phyloP scores from a whole-genome alignment of 768 basidiomycete species.

The Rhizopogon vesiculosus region DNA sequence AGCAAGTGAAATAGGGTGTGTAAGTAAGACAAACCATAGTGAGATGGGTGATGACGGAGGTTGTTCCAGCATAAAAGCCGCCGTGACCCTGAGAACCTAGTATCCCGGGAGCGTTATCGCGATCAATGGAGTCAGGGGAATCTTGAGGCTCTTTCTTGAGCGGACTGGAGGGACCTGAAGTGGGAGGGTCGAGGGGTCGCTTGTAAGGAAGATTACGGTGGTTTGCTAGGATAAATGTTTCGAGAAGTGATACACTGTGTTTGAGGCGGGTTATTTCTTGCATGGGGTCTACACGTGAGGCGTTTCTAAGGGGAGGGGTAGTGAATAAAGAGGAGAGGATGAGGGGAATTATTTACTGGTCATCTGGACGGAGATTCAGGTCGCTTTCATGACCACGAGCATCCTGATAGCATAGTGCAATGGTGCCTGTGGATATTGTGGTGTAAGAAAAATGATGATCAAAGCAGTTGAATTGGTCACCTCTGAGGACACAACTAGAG shows the following conservation, averaged over 20 bases:
- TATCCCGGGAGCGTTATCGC: constrained; percentile 54
- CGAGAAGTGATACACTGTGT: constrained; percentile 35
- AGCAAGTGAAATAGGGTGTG: constrained; percentile 11
- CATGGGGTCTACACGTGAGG: constrained; percentile 32
- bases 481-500: constrained; percentile 81
- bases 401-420: constrained; percentile 77
- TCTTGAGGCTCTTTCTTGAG: constrained; percentile 55
- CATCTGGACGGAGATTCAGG: constrained; percentile 52
- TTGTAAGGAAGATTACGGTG: constrained; percentile 25
- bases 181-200: constrained; percentile 17
- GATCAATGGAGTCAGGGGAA: constrained; percentile 37
- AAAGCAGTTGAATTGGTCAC: constrained; percentile 29
- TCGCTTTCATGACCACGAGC: constrained; percentile 60
- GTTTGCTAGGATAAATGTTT: constrained; percentile 29
- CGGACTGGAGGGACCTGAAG: constrained; percentile 31
- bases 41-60: constrained; percentile 68
- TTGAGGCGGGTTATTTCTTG: constrained; percentile 37
- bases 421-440: constrained; percentile 51
- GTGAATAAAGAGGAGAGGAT: constrained; percentile 26
- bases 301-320: constrained; percentile 20
- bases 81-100: constrained; percentile 60
- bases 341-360: constrained; percentile 29
- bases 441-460: no score
- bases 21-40: constrained; percentile 39
- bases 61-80: constrained; percentile 77